These are phyloP conservation scores for Vanrija sp. DNA, from an alignment of 1,284 basidiomycete genomes.

Conservation along the genomic window DNA sequence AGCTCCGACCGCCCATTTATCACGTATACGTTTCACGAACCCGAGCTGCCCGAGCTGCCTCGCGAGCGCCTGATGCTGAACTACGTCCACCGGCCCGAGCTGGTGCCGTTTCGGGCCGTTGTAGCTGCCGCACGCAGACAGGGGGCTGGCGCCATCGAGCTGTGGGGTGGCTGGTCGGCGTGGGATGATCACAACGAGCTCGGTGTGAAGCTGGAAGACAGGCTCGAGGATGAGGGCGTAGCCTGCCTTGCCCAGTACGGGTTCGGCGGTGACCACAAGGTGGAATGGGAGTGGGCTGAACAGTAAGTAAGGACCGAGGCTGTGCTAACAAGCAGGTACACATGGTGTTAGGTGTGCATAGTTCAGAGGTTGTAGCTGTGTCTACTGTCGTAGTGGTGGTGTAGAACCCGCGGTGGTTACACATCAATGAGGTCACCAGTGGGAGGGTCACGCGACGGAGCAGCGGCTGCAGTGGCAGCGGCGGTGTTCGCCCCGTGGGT, in stretches of 20 bases:
- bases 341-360: constrained; percentile 2
- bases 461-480: too few species aligned
- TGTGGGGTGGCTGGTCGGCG: constrained; percentile 4
- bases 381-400: too few species aligned
- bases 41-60: neutral
- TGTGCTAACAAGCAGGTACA: neutral
- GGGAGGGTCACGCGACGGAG: too few species aligned
- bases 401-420: too few species aligned
- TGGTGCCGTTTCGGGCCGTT: constrained; percentile 2
- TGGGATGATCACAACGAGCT: constrained; percentile 1
- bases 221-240: neutral
- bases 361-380: too few species aligned
- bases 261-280: neutral
- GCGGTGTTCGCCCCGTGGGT: too few species aligned
- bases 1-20: neutral
- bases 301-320: constrained; percentile 1
- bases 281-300: constrained; percentile 11
- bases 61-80: neutral
- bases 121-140: constrained; percentile 3
- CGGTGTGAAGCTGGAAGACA: neutral
- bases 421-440: too few species aligned
- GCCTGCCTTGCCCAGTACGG: constrained; percentile 9
- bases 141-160: constrained; percentile 6
- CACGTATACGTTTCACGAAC: neutral
- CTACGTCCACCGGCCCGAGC: neutral